Evolutionary conservation across 2,329 filamentous ascomycete species (phyloP).

Genomic region (Zymoseptoria passerinii): DNA sequence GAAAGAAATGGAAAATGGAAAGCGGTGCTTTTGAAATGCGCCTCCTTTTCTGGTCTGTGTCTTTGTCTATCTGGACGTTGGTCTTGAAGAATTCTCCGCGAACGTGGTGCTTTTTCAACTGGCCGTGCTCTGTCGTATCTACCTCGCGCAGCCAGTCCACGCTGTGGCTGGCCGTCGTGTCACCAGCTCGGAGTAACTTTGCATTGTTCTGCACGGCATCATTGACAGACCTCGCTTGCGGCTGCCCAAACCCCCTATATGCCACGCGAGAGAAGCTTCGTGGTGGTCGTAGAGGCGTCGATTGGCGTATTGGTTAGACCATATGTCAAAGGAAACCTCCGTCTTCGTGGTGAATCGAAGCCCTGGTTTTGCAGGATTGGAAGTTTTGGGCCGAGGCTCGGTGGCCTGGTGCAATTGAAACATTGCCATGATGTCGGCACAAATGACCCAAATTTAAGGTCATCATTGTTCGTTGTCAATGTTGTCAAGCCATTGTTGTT

Average conservation of each 20-base stretch:
- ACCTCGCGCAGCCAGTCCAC: not conserved
- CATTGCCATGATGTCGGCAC: not conserved
- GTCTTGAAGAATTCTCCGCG: not conserved
- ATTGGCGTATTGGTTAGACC: not conserved
- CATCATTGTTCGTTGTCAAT: not conserved
- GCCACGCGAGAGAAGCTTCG: not conserved
- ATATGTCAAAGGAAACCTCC: no score
- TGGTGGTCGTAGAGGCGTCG: not conserved
- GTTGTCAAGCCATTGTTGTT: no score
- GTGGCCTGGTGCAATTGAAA: not conserved
- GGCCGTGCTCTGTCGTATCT: no score
- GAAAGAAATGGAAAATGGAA: constrained; percentile 10
- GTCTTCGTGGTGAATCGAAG: no score
- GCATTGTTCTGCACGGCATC: not conserved
- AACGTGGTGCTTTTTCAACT: no score
- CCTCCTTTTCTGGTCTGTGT: not conserved
- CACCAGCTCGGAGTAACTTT: not conserved
- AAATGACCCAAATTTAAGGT: not conserved
- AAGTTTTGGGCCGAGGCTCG: no score
- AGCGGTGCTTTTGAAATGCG: constrained; percentile 4
- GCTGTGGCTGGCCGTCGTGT: not conserved
- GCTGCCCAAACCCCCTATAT: not conserved
- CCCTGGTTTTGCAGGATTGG: no score
- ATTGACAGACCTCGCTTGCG: not conserved
- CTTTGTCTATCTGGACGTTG: not conserved